These are phyloP conservation scores for Solanum hybrid DNA, from an alignment of 305 asterid species.

Conservation along the genomic window DNA sequence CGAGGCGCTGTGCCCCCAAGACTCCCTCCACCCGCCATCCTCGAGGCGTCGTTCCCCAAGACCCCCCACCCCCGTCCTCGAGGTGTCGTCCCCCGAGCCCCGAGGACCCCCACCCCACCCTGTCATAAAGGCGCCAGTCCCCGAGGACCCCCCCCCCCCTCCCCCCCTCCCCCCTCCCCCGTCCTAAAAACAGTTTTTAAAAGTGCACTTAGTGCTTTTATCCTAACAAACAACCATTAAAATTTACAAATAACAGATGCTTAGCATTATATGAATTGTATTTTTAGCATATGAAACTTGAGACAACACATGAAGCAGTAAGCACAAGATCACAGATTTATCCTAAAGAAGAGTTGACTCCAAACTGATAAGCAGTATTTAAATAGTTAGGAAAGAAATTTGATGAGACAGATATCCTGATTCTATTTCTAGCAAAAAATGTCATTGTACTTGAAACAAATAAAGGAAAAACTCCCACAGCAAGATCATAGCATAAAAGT, in stretches of 20 bases:
- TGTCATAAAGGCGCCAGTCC: too few species aligned
- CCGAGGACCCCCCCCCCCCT: too few species aligned
- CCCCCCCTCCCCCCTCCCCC: too few species aligned
- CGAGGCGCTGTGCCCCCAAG: too few species aligned
- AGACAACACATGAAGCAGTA: neutral
- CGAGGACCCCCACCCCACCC: too few species aligned
- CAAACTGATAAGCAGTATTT: neutral
- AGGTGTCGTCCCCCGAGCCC: too few species aligned
- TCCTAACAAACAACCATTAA: neutral
- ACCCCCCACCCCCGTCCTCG: too few species aligned
- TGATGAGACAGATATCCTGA: neutral
- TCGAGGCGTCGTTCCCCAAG: too few species aligned
- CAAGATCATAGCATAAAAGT: neutral
- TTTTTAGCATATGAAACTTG: neutral
- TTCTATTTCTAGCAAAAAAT: neutral
- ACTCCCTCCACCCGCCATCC: too few species aligned
- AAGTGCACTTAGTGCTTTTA: too few species aligned
- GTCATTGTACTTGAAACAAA: neutral
- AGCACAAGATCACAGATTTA: neutral
- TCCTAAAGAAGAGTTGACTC: neutral
- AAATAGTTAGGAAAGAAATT: neutral
- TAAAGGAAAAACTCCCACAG: neutral
- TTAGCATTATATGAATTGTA: neutral
- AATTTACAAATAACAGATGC: neutral
- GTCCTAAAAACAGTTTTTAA: too few species aligned